Evolutionary conservation across 805 yeast species (phyloP), one percentile per base, ranked within the genome.

Genomic region (Starmerella tilneyi): DNA sequence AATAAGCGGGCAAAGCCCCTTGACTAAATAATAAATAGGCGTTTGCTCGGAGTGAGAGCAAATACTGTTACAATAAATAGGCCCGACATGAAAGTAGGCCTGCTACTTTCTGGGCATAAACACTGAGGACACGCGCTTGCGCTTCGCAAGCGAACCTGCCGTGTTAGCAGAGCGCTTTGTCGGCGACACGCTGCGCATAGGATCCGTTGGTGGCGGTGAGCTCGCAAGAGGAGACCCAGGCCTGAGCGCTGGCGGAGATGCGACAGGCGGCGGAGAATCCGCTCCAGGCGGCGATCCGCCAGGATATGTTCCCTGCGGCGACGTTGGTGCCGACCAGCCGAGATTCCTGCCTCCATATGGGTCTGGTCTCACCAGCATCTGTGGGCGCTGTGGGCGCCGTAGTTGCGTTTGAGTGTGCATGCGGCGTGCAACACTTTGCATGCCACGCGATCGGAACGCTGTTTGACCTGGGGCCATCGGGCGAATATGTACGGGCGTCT

Each of bases 401-500:
- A 45, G 32, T 17, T 29, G 49, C 24, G 44, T 9, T 2, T 29
- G 24, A 3, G 51, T 41, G 19, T 49, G 51, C 19, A 40, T 29
- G 15, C 47, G 45, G 35, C 43, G 44, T 5, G 56, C 59, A 2
- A 56, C 46, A n/a, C 49, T 44, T 34, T 54, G 57, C 59, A 56
- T 55, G 13, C 45, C 41, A 9, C 51, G 26, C 8, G 59, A 55
- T 9, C 46, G 42, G 42, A 48, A 54, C 6, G 39, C 4, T 1
- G 44, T 21, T 17, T 23, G 21, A 3, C 44, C 39, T 9, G 27
- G 30, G 21, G 48, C 45, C 16, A 29, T 13, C 7, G 28, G 39
- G 11, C 37, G 39, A 1, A 32, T 33, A 11, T 27, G 16, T 12
- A 39, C 21, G 3, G 50, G 55, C 9, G 41, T 31, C 34, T 54